phyloP scores from a whole-genome alignment of 352 stramenopile genomes.

The Halophytophthora polymorphica region DNA sequence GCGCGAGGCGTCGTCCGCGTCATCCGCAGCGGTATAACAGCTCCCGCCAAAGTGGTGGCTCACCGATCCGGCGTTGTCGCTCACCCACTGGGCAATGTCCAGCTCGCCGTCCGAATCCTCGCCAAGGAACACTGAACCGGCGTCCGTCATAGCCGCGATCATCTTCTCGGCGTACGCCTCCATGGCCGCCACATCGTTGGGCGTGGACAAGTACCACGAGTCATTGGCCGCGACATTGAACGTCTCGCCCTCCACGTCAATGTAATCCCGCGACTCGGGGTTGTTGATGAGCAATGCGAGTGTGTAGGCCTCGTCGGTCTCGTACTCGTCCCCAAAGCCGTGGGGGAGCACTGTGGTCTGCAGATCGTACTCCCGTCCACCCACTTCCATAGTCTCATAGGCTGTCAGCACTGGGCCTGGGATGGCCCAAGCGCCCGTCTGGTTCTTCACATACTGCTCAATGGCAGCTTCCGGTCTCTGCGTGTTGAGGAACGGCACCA shows the following conservation, averaged over 20 bases:
- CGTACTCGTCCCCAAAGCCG: conserved; percentile 26
- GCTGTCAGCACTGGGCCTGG: conserved; percentile 38
- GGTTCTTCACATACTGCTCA: conserved; percentile 34
- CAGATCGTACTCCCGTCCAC: conserved; percentile 31
- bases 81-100: conserved; percentile 30
- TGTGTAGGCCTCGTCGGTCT: conserved; percentile 24
- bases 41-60: conserved; percentile 46
- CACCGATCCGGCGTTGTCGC: conserved; percentile 16
- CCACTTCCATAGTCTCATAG: conserved; percentile 38
- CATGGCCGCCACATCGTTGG: conserved; percentile 33
- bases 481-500: conserved; percentile 32
- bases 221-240: conserved; percentile 31
- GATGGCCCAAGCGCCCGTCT: conserved; percentile 27
- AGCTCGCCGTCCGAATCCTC: conserved; percentile 1
- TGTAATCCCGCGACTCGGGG: conserved; percentile 29
- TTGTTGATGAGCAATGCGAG: conserved; percentile 42
- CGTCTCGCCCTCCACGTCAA: conserved; percentile 12
- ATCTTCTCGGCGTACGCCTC: conserved; percentile 29
- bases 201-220: conserved; percentile 31
- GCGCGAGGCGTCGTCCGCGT: conserved; percentile 12
- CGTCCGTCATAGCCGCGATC: conserved; percentile 23
- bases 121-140: conserved; percentile 24
- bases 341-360: conserved; percentile 36
- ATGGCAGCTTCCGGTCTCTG: conserved; percentile 24
- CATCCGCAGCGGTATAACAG: conserved; percentile 35